Evolutionary conservation across 148 eudicot genomes (phyloP).

Genomic region (Diospyros kaki): DNA sequence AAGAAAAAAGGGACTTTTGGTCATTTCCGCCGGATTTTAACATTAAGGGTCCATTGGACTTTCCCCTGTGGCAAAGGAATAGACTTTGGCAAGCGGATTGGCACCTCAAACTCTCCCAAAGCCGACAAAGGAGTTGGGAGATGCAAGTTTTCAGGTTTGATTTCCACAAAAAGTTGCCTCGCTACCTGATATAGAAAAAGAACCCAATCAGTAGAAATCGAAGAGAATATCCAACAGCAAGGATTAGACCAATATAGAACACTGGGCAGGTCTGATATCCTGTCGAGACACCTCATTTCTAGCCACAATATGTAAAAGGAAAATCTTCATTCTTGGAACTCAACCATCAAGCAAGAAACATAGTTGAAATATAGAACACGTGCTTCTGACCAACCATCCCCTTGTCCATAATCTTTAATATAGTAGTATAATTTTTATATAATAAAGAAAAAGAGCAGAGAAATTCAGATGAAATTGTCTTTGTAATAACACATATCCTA

Average conservation of each 20-base stretch:
- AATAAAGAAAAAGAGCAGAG: too few relatives aligned
- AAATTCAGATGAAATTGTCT: too few relatives aligned
- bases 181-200: constrained; percentile 48
- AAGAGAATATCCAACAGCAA: not conserved
- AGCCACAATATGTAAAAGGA: not conserved
- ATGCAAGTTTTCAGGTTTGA: constrained; percentile 67
- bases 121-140: constrained; percentile 61
- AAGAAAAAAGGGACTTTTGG: not conserved
- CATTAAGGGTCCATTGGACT: constrained; percentile 58
- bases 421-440: too few relatives aligned
- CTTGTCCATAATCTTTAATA: too few relatives aligned
- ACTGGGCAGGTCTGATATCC: not conserved
- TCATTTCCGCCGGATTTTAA: constrained; percentile 69
- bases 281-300: not conserved
- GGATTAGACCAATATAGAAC: not conserved
- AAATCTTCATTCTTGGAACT: not conserved
- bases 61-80: constrained; percentile 78
- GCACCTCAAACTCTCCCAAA: constrained; percentile 67
- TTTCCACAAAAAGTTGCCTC: constrained; percentile 59
- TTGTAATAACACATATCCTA: too few relatives aligned
- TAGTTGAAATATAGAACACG: not conserved
- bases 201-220: not conserved
- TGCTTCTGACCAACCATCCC: not conserved
- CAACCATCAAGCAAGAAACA: not conserved
- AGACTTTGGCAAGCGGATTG: constrained; percentile 72